Evolutionary conservation across 192 early-diverging fungal genomes (phyloP).

Genomic region (Coemansia sp.): DNA sequence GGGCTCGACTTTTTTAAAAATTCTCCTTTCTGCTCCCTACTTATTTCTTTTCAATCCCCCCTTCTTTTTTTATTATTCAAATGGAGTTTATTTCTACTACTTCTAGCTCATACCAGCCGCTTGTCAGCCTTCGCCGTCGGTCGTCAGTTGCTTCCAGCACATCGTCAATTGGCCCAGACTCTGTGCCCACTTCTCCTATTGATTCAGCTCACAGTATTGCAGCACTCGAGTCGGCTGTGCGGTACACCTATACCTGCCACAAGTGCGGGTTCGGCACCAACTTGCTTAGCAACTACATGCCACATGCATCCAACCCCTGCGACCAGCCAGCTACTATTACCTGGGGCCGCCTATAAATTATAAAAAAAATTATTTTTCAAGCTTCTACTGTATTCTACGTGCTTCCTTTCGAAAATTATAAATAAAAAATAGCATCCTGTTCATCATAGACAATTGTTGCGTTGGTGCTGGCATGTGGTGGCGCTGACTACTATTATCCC

Average conservation of each 20-base stretch:
- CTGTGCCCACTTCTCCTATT: conserved; percentile 19
- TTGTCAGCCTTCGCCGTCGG: conserved; percentile 37
- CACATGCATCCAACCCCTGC: conserved; percentile 45
- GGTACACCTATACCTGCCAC: conserved; percentile 40
- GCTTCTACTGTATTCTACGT: conserved; percentile 1
- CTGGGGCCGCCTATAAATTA: conserved; percentile 33
- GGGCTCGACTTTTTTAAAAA: background rate
- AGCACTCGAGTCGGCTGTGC: conserved; percentile 14
- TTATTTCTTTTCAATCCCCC: background rate
- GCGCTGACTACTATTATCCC: background rate
- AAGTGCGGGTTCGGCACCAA: conserved; percentile 50
- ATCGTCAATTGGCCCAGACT: conserved; percentile 2
- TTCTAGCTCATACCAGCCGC: conserved; percentile 40
- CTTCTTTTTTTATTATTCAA: background rate
- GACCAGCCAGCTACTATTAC: conserved; percentile 22
- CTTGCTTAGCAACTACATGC: conserved; percentile 47
- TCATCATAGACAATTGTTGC: background rate
- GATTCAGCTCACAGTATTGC: background rate
- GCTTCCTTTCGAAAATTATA: background rate
- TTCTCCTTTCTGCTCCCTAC: background rate
- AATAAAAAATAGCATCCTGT: background rate
- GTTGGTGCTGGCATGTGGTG: background rate
- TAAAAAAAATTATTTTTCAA: conserved; percentile 7
- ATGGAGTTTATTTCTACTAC: conserved; percentile 15
- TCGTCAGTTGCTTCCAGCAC: conserved; percentile 27